Conservation (phyloP, 2,329 filamentous ascomycete species). For the Raffaelea arxii region DNA sequence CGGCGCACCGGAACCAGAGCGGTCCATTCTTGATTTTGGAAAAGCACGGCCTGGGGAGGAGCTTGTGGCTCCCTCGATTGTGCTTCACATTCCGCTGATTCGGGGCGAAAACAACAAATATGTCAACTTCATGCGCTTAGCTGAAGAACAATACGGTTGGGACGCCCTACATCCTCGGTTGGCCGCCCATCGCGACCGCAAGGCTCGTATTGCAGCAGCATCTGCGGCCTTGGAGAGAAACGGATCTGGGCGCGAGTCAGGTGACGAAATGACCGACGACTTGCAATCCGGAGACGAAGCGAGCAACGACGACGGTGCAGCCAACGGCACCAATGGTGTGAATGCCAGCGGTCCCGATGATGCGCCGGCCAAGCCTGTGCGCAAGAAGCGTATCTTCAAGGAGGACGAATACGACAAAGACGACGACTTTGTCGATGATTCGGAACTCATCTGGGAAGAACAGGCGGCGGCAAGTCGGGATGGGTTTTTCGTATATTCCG, state of each 20-base stretch:
- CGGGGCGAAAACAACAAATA: slow-evolving; percentile 79
- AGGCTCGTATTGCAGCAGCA: slow-evolving; percentile 79
- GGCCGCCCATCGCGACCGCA: slow-evolving; percentile 78
- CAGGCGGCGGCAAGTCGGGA: slow-evolving; percentile 90
- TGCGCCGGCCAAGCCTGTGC: slow-evolving; percentile 50
- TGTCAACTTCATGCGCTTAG: slow-evolving; percentile 89
- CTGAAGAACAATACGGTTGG: slow-evolving; percentile 89
- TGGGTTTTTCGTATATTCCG: slow-evolving; percentile 96
- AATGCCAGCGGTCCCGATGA: slow-evolving; percentile 48
- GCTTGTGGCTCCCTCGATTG: slow-evolving; percentile 60
- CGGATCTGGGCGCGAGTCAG: slow-evolving; percentile 57
- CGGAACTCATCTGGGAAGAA: slow-evolving; percentile 89
- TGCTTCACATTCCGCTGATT: slow-evolving; percentile 66
- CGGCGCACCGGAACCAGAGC: slow-evolving; percentile 22
- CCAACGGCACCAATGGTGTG: slow-evolving; percentile 27
- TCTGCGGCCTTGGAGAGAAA: slow-evolving; percentile 75
- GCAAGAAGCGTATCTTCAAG: slow-evolving; percentile 72
- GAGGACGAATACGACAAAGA: slow-evolving; percentile 78
- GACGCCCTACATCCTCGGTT: slow-evolving; percentile 86
- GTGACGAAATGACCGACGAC: slow-evolving; percentile 79
- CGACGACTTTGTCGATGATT: slow-evolving; percentile 84
- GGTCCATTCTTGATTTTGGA: slow-evolving; percentile 53
- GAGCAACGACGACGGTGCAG: slow-evolving; percentile 79
- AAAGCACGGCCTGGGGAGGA: slow-evolving; percentile 51
- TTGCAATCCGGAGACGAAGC: slow-evolving; percentile 59